Evolutionary conservation across 768 basidiomycete genomes (phyloP).

Genomic region (Pleurotus eryngii): DNA sequence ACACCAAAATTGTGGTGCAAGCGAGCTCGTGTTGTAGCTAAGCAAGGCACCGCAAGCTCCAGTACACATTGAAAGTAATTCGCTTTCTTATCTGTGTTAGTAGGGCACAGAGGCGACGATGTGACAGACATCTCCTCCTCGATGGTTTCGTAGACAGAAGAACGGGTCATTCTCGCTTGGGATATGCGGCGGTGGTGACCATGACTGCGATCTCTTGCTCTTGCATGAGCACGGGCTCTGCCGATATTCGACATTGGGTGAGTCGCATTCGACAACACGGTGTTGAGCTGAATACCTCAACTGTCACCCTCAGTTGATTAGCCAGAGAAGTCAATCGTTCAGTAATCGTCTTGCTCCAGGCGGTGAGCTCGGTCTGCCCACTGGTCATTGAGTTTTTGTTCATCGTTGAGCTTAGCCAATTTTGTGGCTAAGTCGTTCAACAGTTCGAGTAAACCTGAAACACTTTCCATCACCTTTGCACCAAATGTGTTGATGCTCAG

Average conservation of each 20-base stretch:
- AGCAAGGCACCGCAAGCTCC: too few species aligned
- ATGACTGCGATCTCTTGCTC: slow-evolving; percentile 50
- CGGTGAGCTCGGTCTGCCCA: slow-evolving; percentile 34
- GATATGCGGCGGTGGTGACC: slow-evolving; percentile 74
- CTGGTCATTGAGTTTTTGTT: slow-evolving; percentile 37
- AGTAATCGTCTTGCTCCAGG: slow-evolving; percentile 37
- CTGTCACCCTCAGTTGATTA: slow-evolving; percentile 37
- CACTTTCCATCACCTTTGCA: slow-evolving; percentile 49
- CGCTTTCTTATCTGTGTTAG: slow-evolving; percentile 30
- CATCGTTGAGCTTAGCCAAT: slow-evolving; percentile 37
- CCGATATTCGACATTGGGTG: slow-evolving; percentile 41
- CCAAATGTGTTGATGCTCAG: slow-evolving; percentile 61
- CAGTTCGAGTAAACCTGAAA: slow-evolving; percentile 42
- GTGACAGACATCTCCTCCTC: slow-evolving; percentile 58
- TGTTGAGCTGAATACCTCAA: slow-evolving; percentile 53
- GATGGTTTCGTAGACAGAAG: slow-evolving; percentile 78
- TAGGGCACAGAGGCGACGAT: slow-evolving; percentile 24
- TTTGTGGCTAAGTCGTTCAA: slow-evolving; percentile 33
- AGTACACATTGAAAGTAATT: too few species aligned
- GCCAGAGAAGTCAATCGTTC: slow-evolving; percentile 47
- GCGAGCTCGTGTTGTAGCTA: too few species aligned
- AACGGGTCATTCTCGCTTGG: slow-evolving; percentile 55
- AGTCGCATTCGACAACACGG: slow-evolving; percentile 51
- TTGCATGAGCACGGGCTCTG: slow-evolving; percentile 14
- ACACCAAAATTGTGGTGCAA: too few species aligned